Percentiles rank a stretch among this genome's conserved stretches.
phyloP scores from a whole-genome alignment of 768 basidiomycete species.

The Boletus rex-veris region DNA sequence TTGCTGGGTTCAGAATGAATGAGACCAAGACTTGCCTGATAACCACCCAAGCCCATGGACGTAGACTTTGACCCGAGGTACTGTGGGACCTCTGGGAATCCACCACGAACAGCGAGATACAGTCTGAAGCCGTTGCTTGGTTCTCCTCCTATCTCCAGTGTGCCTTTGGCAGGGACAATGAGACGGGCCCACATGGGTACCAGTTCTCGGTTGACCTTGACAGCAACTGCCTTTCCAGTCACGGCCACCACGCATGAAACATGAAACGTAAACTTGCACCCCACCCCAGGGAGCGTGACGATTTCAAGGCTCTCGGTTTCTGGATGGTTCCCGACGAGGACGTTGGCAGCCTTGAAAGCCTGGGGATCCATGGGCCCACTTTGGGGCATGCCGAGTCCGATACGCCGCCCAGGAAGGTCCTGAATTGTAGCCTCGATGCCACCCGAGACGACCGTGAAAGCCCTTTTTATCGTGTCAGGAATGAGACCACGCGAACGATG shows the following conservation, averaged over 20 bases:
- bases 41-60: conserved; percentile 58
- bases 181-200: conserved; percentile 49
- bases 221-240: conserved; percentile 46
- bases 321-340: conserved; percentile 51
- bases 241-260: conserved; percentile 48
- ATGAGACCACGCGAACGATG: background rate
- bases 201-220: conserved; percentile 39
- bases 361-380: conserved; percentile 64
- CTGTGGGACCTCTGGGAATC: conserved; percentile 51
- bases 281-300: conserved; percentile 41
- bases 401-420: conserved; percentile 51
- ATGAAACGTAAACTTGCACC: conserved; percentile 49
- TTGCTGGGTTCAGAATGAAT: background rate
- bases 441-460: conserved; percentile 50
- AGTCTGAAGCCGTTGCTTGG: conserved; percentile 43
- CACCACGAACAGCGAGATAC: conserved; percentile 57
- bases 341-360: conserved; percentile 54
- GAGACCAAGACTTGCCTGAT: conserved; percentile 39
- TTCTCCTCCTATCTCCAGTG: conserved; percentile 37
- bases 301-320: conserved; percentile 57
- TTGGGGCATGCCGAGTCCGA: conserved; percentile 56
- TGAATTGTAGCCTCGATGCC: conserved; percentile 59
- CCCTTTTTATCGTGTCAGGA: conserved; percentile 27
- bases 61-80: conserved; percentile 68
- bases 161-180: conserved; percentile 42